Evolutionary conservation across 345 rosid species (phyloP).

Genomic region (Passiflora organensis): DNA sequence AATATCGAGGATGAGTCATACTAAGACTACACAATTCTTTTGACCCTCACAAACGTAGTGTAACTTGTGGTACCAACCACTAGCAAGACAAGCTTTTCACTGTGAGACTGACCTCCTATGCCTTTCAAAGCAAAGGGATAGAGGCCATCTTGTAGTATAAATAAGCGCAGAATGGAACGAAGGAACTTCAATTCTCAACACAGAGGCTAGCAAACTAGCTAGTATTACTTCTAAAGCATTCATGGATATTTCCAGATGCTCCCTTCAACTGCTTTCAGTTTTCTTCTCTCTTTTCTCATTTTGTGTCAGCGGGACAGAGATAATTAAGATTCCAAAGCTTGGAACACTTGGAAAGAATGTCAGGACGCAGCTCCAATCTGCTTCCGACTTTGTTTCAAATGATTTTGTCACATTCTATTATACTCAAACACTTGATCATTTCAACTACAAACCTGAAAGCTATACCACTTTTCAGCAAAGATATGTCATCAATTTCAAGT

Average conservation of each 20-base stretch:
- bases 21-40: no score
- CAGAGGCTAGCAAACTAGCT: background rate
- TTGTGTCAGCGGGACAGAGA: conserved; percentile 2
- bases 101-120: no score
- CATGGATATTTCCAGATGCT: conserved; percentile 6
- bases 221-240: background rate
- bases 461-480: background rate
- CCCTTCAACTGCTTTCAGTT: background rate
- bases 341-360: conserved; percentile 3
- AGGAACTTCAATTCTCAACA: background rate
- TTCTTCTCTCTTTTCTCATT: background rate
- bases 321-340: conserved; percentile 5
- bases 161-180: background rate
- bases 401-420: background rate
- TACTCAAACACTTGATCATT: background rate
- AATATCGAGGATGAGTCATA: no score
- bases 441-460: conserved; percentile 4
- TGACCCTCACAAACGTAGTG: no score
- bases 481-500: conserved; percentile 2
- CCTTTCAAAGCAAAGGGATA: no score
- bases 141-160: background rate
- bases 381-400: background rate
- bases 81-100: no score
- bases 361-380: background rate
- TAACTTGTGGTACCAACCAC: no score